Percentiles rank a stretch among this genome's conserved stretches.
Conservation (phyloP, 148 eudicot genomes). For the Cornus suecica region DNA sequence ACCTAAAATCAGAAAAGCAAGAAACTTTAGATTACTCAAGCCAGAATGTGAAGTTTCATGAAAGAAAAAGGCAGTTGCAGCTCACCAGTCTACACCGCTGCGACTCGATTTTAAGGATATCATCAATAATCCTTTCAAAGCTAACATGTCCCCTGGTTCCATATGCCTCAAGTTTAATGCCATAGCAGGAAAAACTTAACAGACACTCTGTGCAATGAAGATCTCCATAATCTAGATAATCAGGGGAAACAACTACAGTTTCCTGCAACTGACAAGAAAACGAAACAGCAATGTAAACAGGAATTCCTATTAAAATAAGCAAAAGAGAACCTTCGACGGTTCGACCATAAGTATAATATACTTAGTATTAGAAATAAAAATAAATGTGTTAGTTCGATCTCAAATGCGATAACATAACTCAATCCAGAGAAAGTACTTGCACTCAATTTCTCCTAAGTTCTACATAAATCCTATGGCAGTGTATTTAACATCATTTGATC, state of each 20-base stretch:
- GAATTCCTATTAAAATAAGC: neutral
- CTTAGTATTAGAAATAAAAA: too few relatives aligned
- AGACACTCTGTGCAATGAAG: constrained; percentile 30
- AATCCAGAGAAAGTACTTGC: too few relatives aligned
- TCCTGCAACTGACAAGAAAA: constrained; percentile 21
- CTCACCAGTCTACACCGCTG: constrained; percentile 49
- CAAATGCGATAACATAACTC: too few relatives aligned
- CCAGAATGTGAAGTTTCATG: neutral
- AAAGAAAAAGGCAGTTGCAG: constrained; percentile 9
- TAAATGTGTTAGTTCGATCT: too few relatives aligned
- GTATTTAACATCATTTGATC: neutral
- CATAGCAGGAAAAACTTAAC: constrained; percentile 40
- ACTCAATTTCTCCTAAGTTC: too few relatives aligned
- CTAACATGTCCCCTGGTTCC: constrained; percentile 20
- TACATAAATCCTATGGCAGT: too few relatives aligned
- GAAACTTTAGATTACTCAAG: constrained; percentile 8
- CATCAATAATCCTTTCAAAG: constrained; percentile 48
- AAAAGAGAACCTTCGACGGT: neutral
- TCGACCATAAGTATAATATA: too few relatives aligned
- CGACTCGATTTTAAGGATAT: constrained; percentile 51
- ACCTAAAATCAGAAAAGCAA: constrained; percentile 33
- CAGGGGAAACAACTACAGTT: constrained; percentile 38
- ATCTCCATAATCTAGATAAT: constrained; percentile 33
- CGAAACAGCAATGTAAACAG: constrained; percentile 6
- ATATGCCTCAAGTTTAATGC: constrained; percentile 43